These are phyloP conservation scores for Tylopilus plumbeoviolaceoides DNA, from an alignment of 768 basidiomycete genomes.

Conservation along the genomic window DNA sequence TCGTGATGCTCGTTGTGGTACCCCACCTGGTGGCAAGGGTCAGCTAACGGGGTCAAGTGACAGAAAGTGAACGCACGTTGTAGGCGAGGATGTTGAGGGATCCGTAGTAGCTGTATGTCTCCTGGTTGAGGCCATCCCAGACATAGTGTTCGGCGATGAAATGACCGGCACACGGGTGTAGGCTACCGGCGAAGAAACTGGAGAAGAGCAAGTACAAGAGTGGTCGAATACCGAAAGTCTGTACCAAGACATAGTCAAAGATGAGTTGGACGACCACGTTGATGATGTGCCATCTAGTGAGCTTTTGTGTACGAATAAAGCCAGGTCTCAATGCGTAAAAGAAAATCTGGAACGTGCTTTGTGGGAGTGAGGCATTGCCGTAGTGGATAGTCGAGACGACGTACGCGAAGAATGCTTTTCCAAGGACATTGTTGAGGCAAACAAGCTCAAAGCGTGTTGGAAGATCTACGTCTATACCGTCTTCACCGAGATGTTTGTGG, in stretches of 20 bases:
- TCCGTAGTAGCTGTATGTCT: conserved; percentile 98
- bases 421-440: conserved; percentile 89
- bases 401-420: conserved; percentile 97
- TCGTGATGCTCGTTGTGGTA: conserved; percentile 99
- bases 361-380: conserved; percentile 4
- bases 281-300: conserved; percentile 80
- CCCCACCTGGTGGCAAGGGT: conserved; percentile 60
- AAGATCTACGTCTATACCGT: conserved; percentile 94
- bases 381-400: conserved; percentile 21
- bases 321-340: conserved; percentile 97
- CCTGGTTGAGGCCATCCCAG: conserved; percentile 88
- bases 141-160: conserved; percentile 98
- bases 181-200: conserved; percentile 93
- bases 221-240: conserved; percentile 41
- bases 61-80: conserved; percentile 58
- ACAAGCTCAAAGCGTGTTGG: conserved; percentile 84
- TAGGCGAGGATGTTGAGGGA: conserved; percentile 86
- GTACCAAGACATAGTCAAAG: conserved; percentile 69
- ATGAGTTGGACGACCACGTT: conserved; percentile 68
- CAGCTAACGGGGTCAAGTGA: not conserved
- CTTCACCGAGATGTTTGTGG: conserved; percentile 93
- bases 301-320: conserved; percentile 78
- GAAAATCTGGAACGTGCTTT: conserved; percentile 92
- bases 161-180: conserved; percentile 95
- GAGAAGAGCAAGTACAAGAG: conserved; percentile 81